Base-by-base conservation (phyloP, 495 filamentous ascomycete genomes). In the Tuber melanosporum region DNA sequence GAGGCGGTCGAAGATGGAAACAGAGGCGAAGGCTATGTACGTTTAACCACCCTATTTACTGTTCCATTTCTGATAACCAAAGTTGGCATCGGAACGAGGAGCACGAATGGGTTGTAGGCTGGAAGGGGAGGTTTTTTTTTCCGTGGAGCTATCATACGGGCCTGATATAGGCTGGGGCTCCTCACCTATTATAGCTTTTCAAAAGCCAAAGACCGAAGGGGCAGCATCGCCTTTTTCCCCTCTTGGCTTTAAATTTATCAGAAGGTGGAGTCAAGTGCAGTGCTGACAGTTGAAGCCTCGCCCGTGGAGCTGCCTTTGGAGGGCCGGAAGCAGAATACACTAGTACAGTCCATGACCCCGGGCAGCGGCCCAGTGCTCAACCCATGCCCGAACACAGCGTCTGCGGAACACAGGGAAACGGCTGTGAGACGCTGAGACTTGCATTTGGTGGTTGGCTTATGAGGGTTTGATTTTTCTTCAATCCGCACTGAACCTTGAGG, bases 281-380 rank as follows among this genome's bases (percentile, higher is more conserved):
- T 42, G 76, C 47, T 72, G 76, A 44, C 70, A 17, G 17, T 78
- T 36, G 39, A 57, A 66, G 62, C 22, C 69, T 71, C 49, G 42
- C 78, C 78, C 75, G 78, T 79, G 69, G 78, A 75, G 75, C 76
- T 75, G 73, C 78, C 76, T 70, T 75, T 75, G 78, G 76, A 75
- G 76, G 77, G 46, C 26, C 15, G 57, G 22, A 52, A 52, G 47
- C 47, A 17, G 26, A 36, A 36, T 6, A 3, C 7, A 66, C 52
- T 3, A 19, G 17, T 20, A 10, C 26, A 7, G 3, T 49, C 26
- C 3, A 36, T 36, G 57, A 66, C 26, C 14, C n/a, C 14, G 57
- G 26, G 57, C 57, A 66, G 26, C 14, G 36, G 26, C 5, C 57
- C 26, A 66, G 26, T 26, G 26, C 26, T 8, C 57, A 36, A 36